Evolutionary conservation across 2,329 filamentous ascomycete species (phyloP).

Genomic region (Colletotrichum limetticola): DNA sequence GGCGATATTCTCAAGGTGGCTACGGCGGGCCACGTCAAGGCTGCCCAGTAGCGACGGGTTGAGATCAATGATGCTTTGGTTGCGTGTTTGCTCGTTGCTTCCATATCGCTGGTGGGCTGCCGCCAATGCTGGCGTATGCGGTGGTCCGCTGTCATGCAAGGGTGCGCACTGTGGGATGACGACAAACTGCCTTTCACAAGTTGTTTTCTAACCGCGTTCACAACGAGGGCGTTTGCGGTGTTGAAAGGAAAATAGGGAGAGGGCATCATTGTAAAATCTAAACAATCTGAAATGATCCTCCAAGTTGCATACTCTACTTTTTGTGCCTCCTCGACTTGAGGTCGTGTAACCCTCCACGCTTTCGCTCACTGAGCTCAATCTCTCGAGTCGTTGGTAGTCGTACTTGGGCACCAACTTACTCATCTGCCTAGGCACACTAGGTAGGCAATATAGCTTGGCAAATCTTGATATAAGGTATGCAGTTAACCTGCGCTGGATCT

Average conservation of each 20-base stretch:
- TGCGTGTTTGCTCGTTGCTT: neutral
- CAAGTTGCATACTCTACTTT: neutral
- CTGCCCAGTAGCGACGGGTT: neutral
- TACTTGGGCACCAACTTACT: neutral
- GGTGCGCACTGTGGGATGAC: neutral
- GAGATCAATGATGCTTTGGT: neutral
- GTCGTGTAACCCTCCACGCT: neutral
- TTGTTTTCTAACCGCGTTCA: neutral
- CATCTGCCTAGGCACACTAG: too few species aligned
- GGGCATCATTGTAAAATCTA: neutral
- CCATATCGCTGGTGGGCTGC: neutral
- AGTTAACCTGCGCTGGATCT: neutral
- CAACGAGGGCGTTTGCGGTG: neutral
- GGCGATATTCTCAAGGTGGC: slow-evolving; percentile 84
- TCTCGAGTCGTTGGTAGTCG: neutral
- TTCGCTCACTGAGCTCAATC: neutral
- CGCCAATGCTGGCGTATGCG: neutral
- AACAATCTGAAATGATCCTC: neutral
- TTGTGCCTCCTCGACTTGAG: neutral
- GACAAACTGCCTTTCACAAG: neutral
- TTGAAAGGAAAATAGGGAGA: neutral
- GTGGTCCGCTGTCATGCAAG: neutral
- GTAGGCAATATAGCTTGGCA: neutral
- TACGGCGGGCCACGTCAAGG: slow-evolving; percentile 77
- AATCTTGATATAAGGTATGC: neutral